Base-by-base conservation (phyloP, 192 early-diverging fungal genomes). In the Entomortierella parvispora region DNA sequence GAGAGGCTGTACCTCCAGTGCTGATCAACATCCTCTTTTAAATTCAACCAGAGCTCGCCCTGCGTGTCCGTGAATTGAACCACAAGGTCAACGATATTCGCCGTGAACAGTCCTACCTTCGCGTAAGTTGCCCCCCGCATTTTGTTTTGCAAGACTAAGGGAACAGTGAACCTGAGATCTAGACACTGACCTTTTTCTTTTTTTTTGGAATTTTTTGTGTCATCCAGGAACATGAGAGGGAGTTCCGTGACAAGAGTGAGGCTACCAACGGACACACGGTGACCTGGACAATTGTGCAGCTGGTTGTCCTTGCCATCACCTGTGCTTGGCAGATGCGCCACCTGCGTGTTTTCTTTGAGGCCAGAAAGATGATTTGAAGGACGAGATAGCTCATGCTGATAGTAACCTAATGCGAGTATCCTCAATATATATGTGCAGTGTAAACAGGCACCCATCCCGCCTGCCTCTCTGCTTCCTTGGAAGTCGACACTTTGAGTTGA, bases 271-370 rank as follows among this genome's bases (percentile, higher is more conserved):
- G 88, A 25, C 91, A 91, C 42, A 90, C 95, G 29, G 88, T 96
- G 1, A 89, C 85, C 81, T 97, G 95, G 92, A 94, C 93, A 9
- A 79, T 99, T 53, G 82, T 92, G 17, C 97, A 99, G 79, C 62
- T 98, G 28, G 62, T 86, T 37, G 85, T 97, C 26, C 83, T 98
- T 31, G 91, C 86, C 23, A 82, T 85, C 23, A 88, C 88, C 17
- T 91, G 90, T 81, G 85, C 88, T 57, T 96, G 96, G 95, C 95
- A 98, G 81, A 89, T 96, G 78, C 88, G 90, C 22, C 92, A 95
- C 71, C 86, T 96, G 69, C 90, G 90, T 62, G 75, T 85, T 61
- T 97, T 97, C 88, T 95, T 97, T 78, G 89, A 92, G 48, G 85
- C 93, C 70, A 95, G 96, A 83, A 97, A 97, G 82, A 88, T 97